Base-by-base conservation (phyloP, 2,329 filamentous ascomycete genomes). In the Pyrenophora teres region DNA sequence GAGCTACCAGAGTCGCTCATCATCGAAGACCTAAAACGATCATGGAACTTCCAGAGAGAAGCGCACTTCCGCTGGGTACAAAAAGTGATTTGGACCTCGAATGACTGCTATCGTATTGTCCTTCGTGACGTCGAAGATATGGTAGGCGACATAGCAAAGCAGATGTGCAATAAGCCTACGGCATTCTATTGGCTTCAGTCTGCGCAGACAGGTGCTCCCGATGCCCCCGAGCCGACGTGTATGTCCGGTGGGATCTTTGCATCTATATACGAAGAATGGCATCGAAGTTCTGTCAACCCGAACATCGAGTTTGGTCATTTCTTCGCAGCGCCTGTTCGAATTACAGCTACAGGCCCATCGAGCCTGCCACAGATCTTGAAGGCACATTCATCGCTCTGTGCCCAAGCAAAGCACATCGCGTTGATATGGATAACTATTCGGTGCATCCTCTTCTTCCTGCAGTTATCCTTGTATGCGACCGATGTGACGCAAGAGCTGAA, bases 271-370 rank as follows among this genome's bases (percentile, higher is more conserved):
- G 56, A 56, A 50, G 50, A 44, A 46, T 59, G 52, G 56, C 48
- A 40, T 47, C 50, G 46, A 46, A 42, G 49, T 27, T 53, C 16
- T 49, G 37, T 25, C 12, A 19, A 40, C 18, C 40, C 32, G 19
- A 46, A 56, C 41, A 56, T 59, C 19, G 50, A 59, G 42, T 59
- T 56, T 42, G 56, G 49, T n/a, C 52, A 59, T 54, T 59, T 56
- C 23, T 47, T 59, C 27, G 56, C 49, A 41, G 44, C 41, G 21
- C 49, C 52, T n/a, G 50, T 59, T 45, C 42, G 56, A 39, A 47
- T 56, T 37, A 40, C 56, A 36, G 42, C 36, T 16, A 56, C 49
- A 38, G 52, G 52, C 23, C 56, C 56, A 36, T 42, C 31, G 15
- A 59, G 25, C 27, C 39, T 59, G 32, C 37, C 45, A 30, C 2